Percentiles rank a stretch among this genome's conserved stretches.
Evolutionary conservation across 2,329 filamentous ascomycete species (phyloP).

Genomic region (Emericellopsis cladophorae): DNA sequence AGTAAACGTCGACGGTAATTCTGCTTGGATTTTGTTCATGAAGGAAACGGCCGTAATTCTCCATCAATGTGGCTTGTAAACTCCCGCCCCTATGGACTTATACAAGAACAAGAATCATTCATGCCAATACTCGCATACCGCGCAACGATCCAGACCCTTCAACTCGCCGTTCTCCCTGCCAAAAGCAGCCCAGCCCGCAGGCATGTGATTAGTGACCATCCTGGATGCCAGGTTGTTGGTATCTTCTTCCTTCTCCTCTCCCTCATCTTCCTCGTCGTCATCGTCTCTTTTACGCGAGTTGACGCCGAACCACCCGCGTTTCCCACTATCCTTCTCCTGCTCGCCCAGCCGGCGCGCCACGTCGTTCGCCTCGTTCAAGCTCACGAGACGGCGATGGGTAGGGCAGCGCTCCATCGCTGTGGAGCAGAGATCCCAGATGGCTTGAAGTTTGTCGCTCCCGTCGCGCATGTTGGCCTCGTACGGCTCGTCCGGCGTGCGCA

Average conservation of each 20-base stretch:
- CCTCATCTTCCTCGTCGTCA: slow-evolving; percentile 10
- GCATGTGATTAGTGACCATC: slow-evolving; percentile 6
- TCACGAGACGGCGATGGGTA: slow-evolving; percentile 35
- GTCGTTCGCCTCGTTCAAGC: slow-evolving; percentile 43
- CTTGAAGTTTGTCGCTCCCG: slow-evolving; percentile 3
- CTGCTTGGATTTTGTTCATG: no score
- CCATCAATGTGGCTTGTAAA: no score
- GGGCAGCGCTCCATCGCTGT: slow-evolving; percentile 16
- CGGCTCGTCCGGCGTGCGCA: slow-evolving; percentile 1
- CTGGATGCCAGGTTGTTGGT: slow-evolving; percentile 16
- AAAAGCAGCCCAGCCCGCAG: slow-evolving; percentile 9
- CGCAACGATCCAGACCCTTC: no score
- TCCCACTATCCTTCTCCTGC: slow-evolving; percentile 18
- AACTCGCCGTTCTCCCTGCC: background rate
- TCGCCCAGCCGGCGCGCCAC: slow-evolving; percentile 43
- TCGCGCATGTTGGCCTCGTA: slow-evolving; percentile 2
- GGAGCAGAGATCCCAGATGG: slow-evolving; percentile 20
- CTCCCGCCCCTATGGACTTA: no score
- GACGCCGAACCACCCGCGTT: slow-evolving; percentile 22
- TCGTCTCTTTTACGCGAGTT: slow-evolving; percentile 13
- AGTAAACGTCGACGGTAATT: no score
- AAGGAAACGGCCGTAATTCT: no score
- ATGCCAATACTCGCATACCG: no score
- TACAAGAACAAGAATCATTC: no score
- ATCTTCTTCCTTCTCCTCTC: slow-evolving; percentile 7